These are phyloP conservation scores for Hysterium pulicare DNA, from an alignment of 2,329 filamentous ascomycete species.

Conservation along the genomic window DNA sequence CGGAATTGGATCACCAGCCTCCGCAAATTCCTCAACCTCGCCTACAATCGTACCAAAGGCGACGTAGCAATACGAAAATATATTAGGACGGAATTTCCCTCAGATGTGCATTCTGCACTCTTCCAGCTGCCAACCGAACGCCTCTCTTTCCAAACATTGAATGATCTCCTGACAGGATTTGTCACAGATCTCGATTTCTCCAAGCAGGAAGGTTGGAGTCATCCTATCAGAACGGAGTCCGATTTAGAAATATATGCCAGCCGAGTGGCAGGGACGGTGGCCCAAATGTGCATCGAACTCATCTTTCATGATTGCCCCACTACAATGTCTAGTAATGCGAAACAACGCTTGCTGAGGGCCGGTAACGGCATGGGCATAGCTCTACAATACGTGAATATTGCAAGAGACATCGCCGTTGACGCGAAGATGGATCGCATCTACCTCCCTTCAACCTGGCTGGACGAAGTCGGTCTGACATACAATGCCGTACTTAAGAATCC, in stretches of 20 bases:
- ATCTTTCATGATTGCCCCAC: conserved; percentile 57
- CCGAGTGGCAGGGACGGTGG: conserved; percentile 71
- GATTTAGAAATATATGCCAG: conserved; percentile 63
- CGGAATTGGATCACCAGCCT: conserved; percentile 58
- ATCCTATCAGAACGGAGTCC: conserved; percentile 56
- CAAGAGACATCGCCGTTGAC: conserved; percentile 68
- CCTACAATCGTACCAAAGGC: conserved; percentile 39
- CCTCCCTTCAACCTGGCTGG: conserved; percentile 62
- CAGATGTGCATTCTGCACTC: conserved; percentile 52
- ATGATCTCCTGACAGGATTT: conserved; percentile 65
- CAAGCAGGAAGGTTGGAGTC: conserved; percentile 11
- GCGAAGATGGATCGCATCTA: conserved; percentile 66
- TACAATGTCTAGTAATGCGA: conserved; percentile 27
- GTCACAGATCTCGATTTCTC: conserved; percentile 63
- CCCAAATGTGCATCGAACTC: conserved; percentile 64
- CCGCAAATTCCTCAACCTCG: conserved; percentile 54
- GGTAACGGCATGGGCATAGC: conserved; percentile 68
- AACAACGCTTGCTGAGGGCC: conserved; percentile 50
- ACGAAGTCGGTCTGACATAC: conserved; percentile 53
- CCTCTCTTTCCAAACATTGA: conserved; percentile 58
- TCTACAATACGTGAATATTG: conserved; percentile 75
- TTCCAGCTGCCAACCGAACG: conserved; percentile 56
- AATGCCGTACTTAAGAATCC: conserved; percentile 54
- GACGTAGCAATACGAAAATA: conserved; percentile 29
- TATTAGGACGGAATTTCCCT: conserved; percentile 52